These are phyloP conservation scores for Talaromyces atroroseus DNA, from an alignment of 2,329 filamentous ascomycete species.

Conservation along the genomic window DNA sequence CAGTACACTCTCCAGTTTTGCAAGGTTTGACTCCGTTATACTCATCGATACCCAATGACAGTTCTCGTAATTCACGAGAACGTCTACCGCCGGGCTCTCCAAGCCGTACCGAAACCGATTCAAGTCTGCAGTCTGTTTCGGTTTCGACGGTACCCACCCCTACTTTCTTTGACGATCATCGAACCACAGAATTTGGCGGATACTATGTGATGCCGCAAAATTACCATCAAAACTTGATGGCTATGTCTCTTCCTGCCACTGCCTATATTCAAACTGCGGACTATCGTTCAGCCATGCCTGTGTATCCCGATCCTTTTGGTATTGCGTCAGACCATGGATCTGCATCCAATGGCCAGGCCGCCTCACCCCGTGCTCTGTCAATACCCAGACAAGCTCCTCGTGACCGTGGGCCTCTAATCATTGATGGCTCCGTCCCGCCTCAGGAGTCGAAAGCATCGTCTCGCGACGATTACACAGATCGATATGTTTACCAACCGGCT, in stretches of 20 bases:
- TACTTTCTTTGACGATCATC: slow-evolving; percentile 33
- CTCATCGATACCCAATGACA: slow-evolving; percentile 25
- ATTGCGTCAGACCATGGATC: slow-evolving; percentile 22
- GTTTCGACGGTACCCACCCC: slow-evolving; percentile 21
- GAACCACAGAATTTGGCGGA: slow-evolving; percentile 40
- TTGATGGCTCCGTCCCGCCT: slow-evolving; percentile 42
- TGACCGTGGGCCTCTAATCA: slow-evolving; percentile 39
- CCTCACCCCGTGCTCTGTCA: slow-evolving; percentile 19
- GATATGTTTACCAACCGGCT: slow-evolving; percentile 1
- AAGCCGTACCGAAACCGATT: slow-evolving; percentile 30
- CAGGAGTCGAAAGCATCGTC: slow-evolving; percentile 25
- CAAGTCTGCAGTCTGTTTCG: slow-evolving; percentile 7
- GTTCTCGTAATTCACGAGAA: slow-evolving; percentile 26
- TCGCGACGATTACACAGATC: slow-evolving; percentile 31
- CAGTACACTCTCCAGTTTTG: slow-evolving; percentile 32
- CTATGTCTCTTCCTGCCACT: slow-evolving; percentile 33
- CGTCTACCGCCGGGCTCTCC: slow-evolving; percentile 29
- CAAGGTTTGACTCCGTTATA: slow-evolving; percentile 30
- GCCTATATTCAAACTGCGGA: slow-evolving; percentile 30
- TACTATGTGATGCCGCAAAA: slow-evolving; percentile 44
- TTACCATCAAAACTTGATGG: slow-evolving; percentile 35
- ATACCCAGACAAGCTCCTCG: slow-evolving; percentile 24
- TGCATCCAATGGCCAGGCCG: slow-evolving; percentile 18
- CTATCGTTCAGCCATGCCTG: slow-evolving; percentile 23
- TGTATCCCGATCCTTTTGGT: slow-evolving; percentile 22